phyloP scores from a whole-genome alignment of 1,284 basidiomycete genomes.

The Phenoliferia sp. region DNA sequence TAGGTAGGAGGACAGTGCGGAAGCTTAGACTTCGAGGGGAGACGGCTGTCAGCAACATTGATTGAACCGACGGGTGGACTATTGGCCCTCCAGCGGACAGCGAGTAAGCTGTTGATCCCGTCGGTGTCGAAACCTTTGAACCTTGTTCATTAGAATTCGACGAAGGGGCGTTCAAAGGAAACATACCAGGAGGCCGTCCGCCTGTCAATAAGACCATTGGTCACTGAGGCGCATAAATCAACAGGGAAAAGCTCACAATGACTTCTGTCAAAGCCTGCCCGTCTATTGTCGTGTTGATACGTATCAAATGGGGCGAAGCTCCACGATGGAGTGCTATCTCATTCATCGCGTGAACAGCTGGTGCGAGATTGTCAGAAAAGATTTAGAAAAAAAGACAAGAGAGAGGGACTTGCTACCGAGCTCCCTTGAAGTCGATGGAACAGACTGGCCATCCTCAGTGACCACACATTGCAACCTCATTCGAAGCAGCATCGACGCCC shows the following conservation, averaged over 20 bases:
- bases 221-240: neutral
- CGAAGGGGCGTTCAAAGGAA: conserved; percentile 50
- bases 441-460: conserved; percentile 57
- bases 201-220: conserved; percentile 51
- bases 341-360: conserved; percentile 96
- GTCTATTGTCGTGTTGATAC: conserved; percentile 92
- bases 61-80: conserved; percentile 85
- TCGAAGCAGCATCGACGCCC: conserved; percentile 58
- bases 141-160: neutral
- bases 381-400: neutral
- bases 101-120: conserved; percentile 94
- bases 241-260: conserved; percentile 60
- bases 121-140: conserved; percentile 66
- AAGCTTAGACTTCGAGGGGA: conserved; percentile 91
- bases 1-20: conserved; percentile 82
- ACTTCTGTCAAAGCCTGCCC: conserved; percentile 92
- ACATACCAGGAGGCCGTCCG: conserved; percentile 69
- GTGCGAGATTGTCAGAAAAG: neutral
- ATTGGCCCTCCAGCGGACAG: conserved; percentile 94
- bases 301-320: conserved; percentile 83
- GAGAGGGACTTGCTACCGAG: neutral
- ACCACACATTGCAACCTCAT: conserved; percentile 82
- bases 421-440: conserved; percentile 40
- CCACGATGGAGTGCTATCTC: conserved; percentile 91
- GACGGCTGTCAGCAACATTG: conserved; percentile 87